Evolutionary conservation across 2,329 filamentous ascomycete genomes (phyloP), one percentile per base, ranked within the genome.

Genomic region (Epicoccum nigrum): DNA sequence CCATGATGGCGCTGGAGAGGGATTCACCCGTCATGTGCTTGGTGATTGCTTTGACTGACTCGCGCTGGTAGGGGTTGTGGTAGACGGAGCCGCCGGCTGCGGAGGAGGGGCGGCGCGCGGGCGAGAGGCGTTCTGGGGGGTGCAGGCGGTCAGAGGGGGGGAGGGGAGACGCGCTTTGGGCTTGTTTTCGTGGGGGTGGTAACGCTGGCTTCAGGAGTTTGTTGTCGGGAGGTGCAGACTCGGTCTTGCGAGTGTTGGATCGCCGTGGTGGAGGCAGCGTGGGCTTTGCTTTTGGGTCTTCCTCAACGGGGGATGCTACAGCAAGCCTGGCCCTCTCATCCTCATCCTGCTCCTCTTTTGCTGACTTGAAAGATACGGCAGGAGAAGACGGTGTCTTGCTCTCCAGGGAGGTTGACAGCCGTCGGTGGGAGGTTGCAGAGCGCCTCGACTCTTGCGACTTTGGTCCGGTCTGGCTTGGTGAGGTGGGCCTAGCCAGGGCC

Each of bases 1-100:
- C 89, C 63, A 92, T 82, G 51, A 92, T 90, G 56, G 89, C 89
- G 62, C 84, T 84, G 11, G 88, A 86, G 7, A 92, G 81, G 0
- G 85, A 85, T 51, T 86, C 82, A 8, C 89, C 78, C 1, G 82
- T 81, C 21, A 86, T 77, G 43, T 79, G 74, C 7, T 77, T 77
- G 7, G 74, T 73, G 35, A 76, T 72, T 8, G 70, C 66, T 52
- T 64, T 72, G 13, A 70, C 64, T 1, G 40, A 75, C 55, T 57
- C 67, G 51, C 66, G 69, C 48, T 63, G 74, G 67, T 63, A 77
- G 60, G 55, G 74, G 65, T 53, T 76, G 74, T 76, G 70, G 51
- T 67, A 71, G 13, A 68, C 41, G 2, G 67, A 68, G 15, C 62
- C 60, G 2, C 64, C 53, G 16, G 55, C 56, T 15, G 55, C 56